Evolutionary conservation across 202 grass and related monocot genomes (phyloP), one percentile per base, ranked within the genome.

Genomic region (Eragrostis tef): DNA sequence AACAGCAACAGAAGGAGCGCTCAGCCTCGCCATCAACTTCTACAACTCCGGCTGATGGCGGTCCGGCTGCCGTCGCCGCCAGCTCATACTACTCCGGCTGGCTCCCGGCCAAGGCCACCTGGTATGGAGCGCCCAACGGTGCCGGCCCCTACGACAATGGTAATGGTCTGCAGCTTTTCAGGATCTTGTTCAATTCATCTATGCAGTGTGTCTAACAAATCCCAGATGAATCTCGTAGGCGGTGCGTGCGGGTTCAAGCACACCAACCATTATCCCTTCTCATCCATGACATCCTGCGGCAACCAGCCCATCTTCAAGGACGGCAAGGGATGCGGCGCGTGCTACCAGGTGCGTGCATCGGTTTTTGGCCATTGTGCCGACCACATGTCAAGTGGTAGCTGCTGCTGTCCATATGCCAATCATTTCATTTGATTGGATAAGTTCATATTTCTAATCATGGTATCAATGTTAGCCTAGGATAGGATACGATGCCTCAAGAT

Each of bases 241-340:
- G 78, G 78, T 0, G 64, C 78, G 15, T 80, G 78, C 5, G 78
- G 78, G 9, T 80, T 70, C 65, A 69, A 80, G 50, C 43, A 69
- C 49, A 66, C 68, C 34, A 58, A 80, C 39, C 50, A 39, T 2
- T 45, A 39, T 21, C 93, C 90, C 8, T 95, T 95, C 75, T 48
- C 48, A 2, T 83, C 89, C 10, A 92, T 94, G 92, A 91, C 81
- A 1, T 86, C 92, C 3, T 89, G 87, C 42, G 92, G 89, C 75
- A 94, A 89, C 89, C 34, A 88, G 51, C 80, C 89, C 1, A 20
- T 94, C 10, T 94, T 86, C 87, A 89, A 94, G 70, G 83, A 86
- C 67, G 94, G 91, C 80, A 89, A 90, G 81, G 88, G 94, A 24
- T 97, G 94, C 53, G 94, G 94, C 54, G 81, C 92, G 43, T 94